Percentiles rank a stretch among this genome's conserved stretches.
phyloP scores from a whole-genome alignment of 768 basidiomycete genomes.

The Leccinellum luteum region DNA sequence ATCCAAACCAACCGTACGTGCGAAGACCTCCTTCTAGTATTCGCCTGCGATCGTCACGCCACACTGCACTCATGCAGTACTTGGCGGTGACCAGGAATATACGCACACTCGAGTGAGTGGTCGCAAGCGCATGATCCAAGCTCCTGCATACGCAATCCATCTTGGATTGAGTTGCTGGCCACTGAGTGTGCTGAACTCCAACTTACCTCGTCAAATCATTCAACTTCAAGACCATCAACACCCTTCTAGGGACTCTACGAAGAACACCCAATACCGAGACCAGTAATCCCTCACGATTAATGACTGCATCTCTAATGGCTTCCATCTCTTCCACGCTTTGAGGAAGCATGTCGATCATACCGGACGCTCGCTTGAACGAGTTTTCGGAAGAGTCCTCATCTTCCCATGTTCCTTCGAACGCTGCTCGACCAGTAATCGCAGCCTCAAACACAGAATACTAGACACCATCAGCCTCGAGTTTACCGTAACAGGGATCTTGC shows the following conservation, averaged over 20 bases:
- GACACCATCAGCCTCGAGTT: slow-evolving; percentile 1
- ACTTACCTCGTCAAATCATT: slow-evolving; percentile 79
- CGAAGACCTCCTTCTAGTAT: slow-evolving; percentile 53
- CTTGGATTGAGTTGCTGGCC: not conserved
- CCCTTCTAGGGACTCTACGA: slow-evolving; percentile 78
- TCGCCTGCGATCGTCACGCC: slow-evolving; percentile 62
- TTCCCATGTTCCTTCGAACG: slow-evolving; percentile 61
- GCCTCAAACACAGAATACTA: slow-evolving; percentile 95
- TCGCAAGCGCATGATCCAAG: slow-evolving; percentile 80
- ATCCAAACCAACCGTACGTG: slow-evolving; percentile 37
- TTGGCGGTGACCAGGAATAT: slow-evolving; percentile 91
- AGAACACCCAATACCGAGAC: slow-evolving; percentile 85
- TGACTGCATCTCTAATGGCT: slow-evolving; percentile 77
- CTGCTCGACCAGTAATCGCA: slow-evolving; percentile 83
- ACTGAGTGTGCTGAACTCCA: not conserved
- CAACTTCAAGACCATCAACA: slow-evolving; percentile 80
- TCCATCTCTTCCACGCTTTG: slow-evolving; percentile 79
- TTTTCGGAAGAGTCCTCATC: slow-evolving; percentile 32
- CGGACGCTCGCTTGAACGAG: slow-evolving; percentile 60
- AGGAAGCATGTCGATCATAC: slow-evolving; percentile 71
- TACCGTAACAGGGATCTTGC: slow-evolving; percentile 18
- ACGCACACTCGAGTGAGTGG: slow-evolving; percentile 83
- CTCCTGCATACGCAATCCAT: slow-evolving; percentile 43
- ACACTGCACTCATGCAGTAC: slow-evolving; percentile 79
- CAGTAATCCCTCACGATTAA: slow-evolving; percentile 79